Evolutionary conservation across 2,329 filamentous ascomycete species (phyloP).

Genomic region (Pseudogymnoascus sp.): DNA sequence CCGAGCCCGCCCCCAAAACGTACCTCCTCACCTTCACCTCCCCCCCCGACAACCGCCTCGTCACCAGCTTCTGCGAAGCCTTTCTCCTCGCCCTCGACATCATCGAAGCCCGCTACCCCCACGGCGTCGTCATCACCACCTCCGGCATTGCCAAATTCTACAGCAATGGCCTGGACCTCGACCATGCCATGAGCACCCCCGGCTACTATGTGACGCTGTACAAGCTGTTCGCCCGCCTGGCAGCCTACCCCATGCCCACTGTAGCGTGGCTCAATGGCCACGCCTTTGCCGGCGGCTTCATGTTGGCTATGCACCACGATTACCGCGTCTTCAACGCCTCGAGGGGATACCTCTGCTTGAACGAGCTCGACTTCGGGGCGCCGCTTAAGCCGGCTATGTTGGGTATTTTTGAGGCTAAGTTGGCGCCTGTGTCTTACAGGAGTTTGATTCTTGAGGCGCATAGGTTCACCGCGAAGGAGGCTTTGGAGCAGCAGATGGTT

Average conservation of each 20-base stretch:
- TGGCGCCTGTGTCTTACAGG: conserved; percentile 46
- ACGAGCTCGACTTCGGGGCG: conserved; percentile 72
- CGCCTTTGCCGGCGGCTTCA: conserved; percentile 72
- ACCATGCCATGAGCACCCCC: conserved; percentile 50
- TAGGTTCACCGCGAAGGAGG: conserved; percentile 54
- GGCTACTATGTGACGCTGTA: conserved; percentile 57
- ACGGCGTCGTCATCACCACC: conserved; percentile 71
- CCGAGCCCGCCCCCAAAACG: conserved; percentile 47
- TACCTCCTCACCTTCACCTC: conserved; percentile 67
- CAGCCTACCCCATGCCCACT: conserved; percentile 68
- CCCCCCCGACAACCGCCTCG: conserved; percentile 68
- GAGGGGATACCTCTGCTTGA: conserved; percentile 68
- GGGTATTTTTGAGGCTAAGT: conserved; percentile 64
- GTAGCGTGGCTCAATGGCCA: conserved; percentile 73
- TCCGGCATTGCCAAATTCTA: conserved; percentile 71
- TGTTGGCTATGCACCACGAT: conserved; percentile 74
- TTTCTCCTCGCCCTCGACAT: conserved; percentile 66
- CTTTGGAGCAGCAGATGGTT: conserved; percentile 57
- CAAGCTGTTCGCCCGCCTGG: conserved; percentile 54
- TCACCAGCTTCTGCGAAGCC: conserved; percentile 56
- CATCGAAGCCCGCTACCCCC: conserved; percentile 52
- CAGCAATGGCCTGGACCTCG: conserved; percentile 72
- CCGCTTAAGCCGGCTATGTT: conserved; percentile 68
- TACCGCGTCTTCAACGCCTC: conserved; percentile 68
- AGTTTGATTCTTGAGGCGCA: conserved; percentile 64